Evolutionary conservation across 192 early-diverging fungal species (phyloP), one percentile per base, ranked within the genome.

Genomic region (Hyaloraphidium curvatum): DNA sequence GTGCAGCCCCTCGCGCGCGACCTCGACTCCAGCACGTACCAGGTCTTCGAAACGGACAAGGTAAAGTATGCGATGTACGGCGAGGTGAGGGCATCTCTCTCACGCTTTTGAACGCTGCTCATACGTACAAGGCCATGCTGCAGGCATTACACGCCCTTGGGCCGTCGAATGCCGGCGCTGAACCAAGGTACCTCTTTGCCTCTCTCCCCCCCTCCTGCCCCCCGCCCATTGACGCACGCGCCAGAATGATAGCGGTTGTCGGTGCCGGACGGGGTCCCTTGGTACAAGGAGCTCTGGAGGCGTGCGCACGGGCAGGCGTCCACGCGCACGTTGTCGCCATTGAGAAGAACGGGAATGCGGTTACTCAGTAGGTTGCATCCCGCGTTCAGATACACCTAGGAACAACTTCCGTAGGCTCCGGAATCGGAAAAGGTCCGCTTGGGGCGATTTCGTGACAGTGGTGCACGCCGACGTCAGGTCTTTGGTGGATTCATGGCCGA

Each of bases 311-410:
- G 48, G 67, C 79, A 21, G 61, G 70, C 2, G 64, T 64, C 0
- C 64, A 65, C 11, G 78, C 97, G 22, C 61, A 63, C 2, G 62
- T 99, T 9, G 80, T 85, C 61, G 92, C 92, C 0, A 55, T 99
- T 3, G 95, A 99, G 60, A 99, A 97, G 66, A 99, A 99, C 59
- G 83, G 89, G 0, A 92, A 92, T 58, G 95, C 91, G 1, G 75
- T 90, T 41, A 39, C 35, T 25, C 27, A 28, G 54, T 55, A 55
- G 30, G 2, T 55, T n/a, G 27, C 40, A 11, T 11, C 21, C 27
- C 2, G 4, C 7, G 4, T 52, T 0, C 4, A 33, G 23, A 4
- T 50, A 29, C 28, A 23, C 2, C 19, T 43, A 3, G 7, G 19
- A 52, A 41, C 19, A 52, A 39, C 31, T 31, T 52, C 19, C 31